Percentiles rank a stretch among this genome's conserved stretches.
Evolutionary conservation across 2,329 filamentous ascomycete genomes (phyloP).

Genomic region (Fusarium setosum): DNA sequence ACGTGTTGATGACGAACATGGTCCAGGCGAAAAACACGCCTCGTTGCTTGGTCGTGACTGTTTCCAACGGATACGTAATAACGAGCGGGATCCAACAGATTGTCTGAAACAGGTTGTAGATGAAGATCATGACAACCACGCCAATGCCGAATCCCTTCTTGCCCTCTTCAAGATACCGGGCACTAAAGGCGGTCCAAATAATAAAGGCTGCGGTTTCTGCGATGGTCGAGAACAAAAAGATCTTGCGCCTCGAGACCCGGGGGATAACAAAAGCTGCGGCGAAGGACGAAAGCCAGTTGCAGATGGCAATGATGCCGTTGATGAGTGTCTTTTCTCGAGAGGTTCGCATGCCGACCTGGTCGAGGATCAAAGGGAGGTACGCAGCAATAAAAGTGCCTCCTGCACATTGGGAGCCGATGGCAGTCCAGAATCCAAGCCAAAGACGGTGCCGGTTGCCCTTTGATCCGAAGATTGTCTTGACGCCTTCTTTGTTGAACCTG

Average conservation of each 20-base stretch:
- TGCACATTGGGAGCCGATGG: background rate
- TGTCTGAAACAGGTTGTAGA: background rate
- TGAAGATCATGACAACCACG: no score
- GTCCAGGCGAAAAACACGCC: background rate
- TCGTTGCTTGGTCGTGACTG: constrained; percentile 5
- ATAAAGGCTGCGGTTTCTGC: no score
- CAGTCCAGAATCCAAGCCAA: background rate
- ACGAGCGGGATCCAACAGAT: constrained; percentile 6
- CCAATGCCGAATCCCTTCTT: no score
- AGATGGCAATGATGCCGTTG: no score
- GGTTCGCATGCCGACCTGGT: no score
- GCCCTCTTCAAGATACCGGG: no score
- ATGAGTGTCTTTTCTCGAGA: no score
- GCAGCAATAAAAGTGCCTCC: background rate
- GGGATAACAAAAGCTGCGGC: no score
- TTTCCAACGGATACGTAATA: constrained; percentile 8
- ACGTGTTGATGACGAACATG: background rate
- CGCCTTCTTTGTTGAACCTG: constrained; percentile 46
- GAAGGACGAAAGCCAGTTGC: no score
- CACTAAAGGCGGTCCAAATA: no score
- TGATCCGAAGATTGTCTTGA: background rate
- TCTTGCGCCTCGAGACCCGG: no score
- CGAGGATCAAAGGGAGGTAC: background rate
- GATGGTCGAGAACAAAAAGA: no score
- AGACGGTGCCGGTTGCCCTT: constrained; percentile 9